These are phyloP conservation scores for Lumnitzera racemosa DNA, from an alignment of 345 rosid genomes.

Conservation along the genomic window DNA sequence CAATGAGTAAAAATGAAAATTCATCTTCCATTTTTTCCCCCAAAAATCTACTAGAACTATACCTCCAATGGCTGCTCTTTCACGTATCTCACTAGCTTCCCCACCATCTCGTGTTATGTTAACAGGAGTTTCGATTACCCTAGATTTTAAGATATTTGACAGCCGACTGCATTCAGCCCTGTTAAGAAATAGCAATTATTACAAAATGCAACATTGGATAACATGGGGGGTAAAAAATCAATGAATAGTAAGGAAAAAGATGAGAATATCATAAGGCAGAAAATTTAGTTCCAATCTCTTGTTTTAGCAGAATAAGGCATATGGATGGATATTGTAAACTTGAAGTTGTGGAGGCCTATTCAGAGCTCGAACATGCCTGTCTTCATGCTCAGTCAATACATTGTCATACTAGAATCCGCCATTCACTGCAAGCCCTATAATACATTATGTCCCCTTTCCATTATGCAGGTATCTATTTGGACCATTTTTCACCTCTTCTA, in stretches of 20 bases:
- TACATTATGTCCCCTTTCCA: no score
- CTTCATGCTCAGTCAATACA: no score
- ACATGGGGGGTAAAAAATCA: background rate
- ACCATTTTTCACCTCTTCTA: no score
- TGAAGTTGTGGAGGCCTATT: no score
- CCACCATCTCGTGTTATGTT: constrained; percentile 18
- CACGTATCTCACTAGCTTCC: constrained; percentile 18
- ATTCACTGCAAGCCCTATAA: no score
- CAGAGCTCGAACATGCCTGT: no score
- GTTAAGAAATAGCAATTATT: constrained; percentile 18
- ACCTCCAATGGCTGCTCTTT: constrained; percentile 13
- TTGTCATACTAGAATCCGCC: no score
- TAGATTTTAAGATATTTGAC: constrained; percentile 56
- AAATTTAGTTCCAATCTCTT: no score
- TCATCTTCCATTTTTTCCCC: constrained; percentile 8
- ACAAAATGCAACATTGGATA: constrained; percentile 5
- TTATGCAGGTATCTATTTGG: no score
- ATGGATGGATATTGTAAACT: no score
- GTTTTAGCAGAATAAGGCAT: no score
- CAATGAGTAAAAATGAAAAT: constrained; percentile 8
- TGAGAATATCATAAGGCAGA: background rate
- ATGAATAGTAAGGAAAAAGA: constrained; percentile 5
- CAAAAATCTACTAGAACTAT: constrained; percentile 18
- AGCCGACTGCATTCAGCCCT: constrained; percentile 83
- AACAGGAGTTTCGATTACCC: constrained; percentile 42